Evolutionary conservation across 345 rosid species (phyloP).

Genomic region (Noccaea bulbosa): DNA sequence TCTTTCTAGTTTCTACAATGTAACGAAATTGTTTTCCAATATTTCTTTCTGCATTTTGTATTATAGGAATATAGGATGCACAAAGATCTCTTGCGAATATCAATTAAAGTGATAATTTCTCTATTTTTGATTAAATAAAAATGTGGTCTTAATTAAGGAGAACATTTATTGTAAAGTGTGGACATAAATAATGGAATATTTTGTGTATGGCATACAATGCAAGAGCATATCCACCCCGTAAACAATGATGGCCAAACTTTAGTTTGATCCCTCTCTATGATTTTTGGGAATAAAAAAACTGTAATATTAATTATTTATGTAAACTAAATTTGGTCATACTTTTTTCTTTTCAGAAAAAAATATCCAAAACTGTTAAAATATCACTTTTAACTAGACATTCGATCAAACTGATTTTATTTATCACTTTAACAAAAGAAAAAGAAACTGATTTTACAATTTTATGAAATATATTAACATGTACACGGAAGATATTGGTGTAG

Average conservation of each 20-base stretch:
- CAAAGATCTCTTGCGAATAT: conserved; percentile 2
- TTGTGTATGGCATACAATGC: conserved; percentile 32
- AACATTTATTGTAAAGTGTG: conserved; percentile 28
- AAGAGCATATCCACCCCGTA: conserved; percentile 39
- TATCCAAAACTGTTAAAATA: background rate
- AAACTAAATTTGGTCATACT: background rate
- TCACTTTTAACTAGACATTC: background rate
- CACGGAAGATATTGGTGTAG: background rate
- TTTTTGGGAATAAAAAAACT: background rate
- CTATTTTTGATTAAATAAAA: background rate
- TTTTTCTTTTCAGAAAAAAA: background rate
- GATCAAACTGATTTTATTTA: background rate
- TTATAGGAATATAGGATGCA: background rate
- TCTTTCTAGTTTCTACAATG: background rate
- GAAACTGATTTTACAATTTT: background rate
- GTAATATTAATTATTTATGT: background rate
- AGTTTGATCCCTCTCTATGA: conserved; percentile 14
- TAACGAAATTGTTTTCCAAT: conserved; percentile 1
- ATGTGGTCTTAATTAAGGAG: background rate
- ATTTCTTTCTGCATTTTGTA: background rate
- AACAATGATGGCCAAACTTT: conserved; percentile 21
- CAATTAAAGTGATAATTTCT: background rate
- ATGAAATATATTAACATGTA: background rate
- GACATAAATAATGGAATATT: conserved; percentile 34
- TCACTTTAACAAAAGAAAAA: no score